Evolutionary conservation across 805 yeast genomes (phyloP).

Genomic region (Nakazawaea peltata): DNA sequence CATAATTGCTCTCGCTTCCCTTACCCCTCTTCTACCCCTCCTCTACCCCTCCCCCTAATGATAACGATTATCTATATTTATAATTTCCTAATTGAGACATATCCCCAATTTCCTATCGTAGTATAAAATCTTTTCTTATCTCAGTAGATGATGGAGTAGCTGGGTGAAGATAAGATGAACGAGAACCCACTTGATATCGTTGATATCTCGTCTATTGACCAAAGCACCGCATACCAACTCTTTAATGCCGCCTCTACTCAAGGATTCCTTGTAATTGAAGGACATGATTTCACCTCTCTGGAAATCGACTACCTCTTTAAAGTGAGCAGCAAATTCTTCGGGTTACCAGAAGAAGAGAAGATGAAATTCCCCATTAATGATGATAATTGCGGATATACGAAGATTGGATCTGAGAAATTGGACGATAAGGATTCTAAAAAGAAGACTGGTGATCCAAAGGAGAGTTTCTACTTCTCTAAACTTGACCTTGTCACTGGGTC

Average conservation of each 20-base stretch:
- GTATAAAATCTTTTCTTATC: neutral
- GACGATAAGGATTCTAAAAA: conserved; percentile 25
- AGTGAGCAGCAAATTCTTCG: conserved; percentile 28
- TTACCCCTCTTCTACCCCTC: no score
- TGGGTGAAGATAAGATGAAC: no score
- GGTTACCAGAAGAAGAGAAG: conserved; percentile 44
- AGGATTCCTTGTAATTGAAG: conserved; percentile 43
- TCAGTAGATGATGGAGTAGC: no score
- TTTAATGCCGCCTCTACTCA: conserved; percentile 40
- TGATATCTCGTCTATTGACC: conserved; percentile 38
- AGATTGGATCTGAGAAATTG: conserved; percentile 39
- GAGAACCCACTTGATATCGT: conserved; percentile 24
- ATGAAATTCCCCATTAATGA: conserved; percentile 38
- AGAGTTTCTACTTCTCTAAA: conserved; percentile 55
- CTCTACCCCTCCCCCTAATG: neutral
- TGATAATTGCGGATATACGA: conserved; percentile 46
- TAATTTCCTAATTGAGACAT: neutral
- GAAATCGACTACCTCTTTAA: conserved; percentile 32
- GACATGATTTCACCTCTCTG: conserved; percentile 34
- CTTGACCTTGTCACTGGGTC: conserved; percentile 43
- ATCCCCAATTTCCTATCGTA: neutral
- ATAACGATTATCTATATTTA: no score
- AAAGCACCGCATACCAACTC: conserved; percentile 39
- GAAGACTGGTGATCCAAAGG: conserved; percentile 50
- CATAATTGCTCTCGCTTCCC: no score